phyloP scores from a whole-genome alignment of 1,284 basidiomycete species.

The Apiotrichum montevideense region DNA sequence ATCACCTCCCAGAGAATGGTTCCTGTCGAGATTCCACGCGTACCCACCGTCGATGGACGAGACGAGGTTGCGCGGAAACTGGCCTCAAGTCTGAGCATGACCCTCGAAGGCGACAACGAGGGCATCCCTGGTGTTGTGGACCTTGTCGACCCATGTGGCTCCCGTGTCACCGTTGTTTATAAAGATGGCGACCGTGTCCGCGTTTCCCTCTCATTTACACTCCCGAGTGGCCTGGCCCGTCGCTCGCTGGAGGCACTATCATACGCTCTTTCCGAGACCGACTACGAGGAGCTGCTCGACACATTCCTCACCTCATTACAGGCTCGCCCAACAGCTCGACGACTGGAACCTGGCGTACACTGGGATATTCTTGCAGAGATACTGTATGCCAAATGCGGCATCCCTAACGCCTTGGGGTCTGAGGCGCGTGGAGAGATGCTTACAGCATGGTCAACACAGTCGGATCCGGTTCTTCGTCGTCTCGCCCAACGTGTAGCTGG shows the following conservation, averaged over 20 bases:
- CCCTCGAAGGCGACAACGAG: conserved; percentile 11
- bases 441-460: conserved; percentile 5
- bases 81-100: conserved; percentile 33
- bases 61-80: conserved; percentile 30
- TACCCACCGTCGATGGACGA: conserved; percentile 25
- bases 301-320: conserved; percentile 1
- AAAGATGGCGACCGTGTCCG: conserved; percentile 52
- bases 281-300: conserved; percentile 9
- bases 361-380: conserved; percentile 19
- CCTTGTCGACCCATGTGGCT: conserved; percentile 48
- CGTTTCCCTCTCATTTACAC: conserved; percentile 52
- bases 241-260: conserved; percentile 61
- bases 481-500: conserved; percentile 7
- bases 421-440: not conserved
- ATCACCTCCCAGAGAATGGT: conserved; percentile 57
- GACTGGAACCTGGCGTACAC: conserved; percentile 1
- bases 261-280: conserved; percentile 50
- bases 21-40: conserved; percentile 14
- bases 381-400: conserved; percentile 37
- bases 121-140: conserved; percentile 11
- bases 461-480: conserved; percentile 51
- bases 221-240: conserved; percentile 54
- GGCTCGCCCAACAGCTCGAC: not conserved
- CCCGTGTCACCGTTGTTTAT: conserved; percentile 51
- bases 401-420: not conserved